Base-by-base conservation (phyloP, 2,329 filamentous ascomycete genomes). In the Aureobasidium sp. region DNA sequence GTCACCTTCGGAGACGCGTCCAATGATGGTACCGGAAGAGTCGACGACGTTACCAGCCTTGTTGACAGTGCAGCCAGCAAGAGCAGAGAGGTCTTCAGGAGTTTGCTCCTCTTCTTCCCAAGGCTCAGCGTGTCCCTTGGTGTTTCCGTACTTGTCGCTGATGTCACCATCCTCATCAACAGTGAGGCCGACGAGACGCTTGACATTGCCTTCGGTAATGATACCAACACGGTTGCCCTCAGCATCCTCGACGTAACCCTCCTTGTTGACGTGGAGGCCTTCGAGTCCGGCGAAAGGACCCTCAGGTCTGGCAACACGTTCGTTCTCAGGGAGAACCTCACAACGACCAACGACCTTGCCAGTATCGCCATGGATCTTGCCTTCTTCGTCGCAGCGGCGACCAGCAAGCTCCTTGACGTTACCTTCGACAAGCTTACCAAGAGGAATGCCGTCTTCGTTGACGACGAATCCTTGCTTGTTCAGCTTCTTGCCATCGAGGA, bases 111-210 rank as follows among this genome's bases (percentile, higher is more conserved):
- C 82, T 64, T 78, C 75, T 64, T 82, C 77, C 60, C 79, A 84
- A 4, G 80, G 82, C 69, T 84, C 82, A n/a, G 79, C 81, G 63
- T 82, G 81, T 36, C 82, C 82, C 73, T 83, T 83, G 66, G 82
- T 78, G 64, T 83, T 84, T 63, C 83, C 85, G 70, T 90, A 92
- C 72, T 85, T 86, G 78, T 94, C 90, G 62, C 89, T 80, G 36
- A 95, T 85, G 63, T 94, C 90, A 41, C 90, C 90, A 66, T 95
- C 90, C 65, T 90, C 87, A 63, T 94, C 90, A 20, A 94, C 90
- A 9, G 79, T 70, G 51, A 89, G 87, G 17, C 90, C 90, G 41
- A 87, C 84, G 0, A 95, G 81, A 57, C 80, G 78, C 80, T 90
- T 91, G 39, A 82, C 73, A 61, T 95, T 88, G 2, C 90, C 90